Percentiles rank a stretch among this genome's conserved stretches.
Conservation (phyloP, 2,329 filamentous ascomycete genomes). For the Neofusicoccum cordaticola region DNA sequence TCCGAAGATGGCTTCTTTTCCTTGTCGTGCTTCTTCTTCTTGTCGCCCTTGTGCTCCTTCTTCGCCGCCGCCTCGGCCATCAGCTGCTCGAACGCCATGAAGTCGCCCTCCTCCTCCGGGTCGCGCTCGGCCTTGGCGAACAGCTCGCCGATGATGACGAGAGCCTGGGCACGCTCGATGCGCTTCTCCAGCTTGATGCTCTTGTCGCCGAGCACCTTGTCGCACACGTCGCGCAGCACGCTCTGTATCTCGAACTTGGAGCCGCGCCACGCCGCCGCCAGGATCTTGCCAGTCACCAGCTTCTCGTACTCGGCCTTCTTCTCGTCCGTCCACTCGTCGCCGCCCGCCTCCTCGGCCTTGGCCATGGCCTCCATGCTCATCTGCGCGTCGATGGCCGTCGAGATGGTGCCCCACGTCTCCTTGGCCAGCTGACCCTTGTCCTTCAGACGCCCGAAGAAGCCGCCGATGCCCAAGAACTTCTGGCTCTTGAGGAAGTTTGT, state of each 20-base stretch:
- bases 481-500: conserved; percentile 88
- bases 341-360: conserved; percentile 87
- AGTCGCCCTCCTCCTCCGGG: conserved; percentile 95
- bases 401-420: conserved; percentile 98
- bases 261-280: conserved; percentile 93
- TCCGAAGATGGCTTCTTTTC: background rate
- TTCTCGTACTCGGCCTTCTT: conserved; percentile 94
- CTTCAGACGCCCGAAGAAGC: conserved; percentile 90
- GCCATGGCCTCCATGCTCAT: conserved; percentile 99
- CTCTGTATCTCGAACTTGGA: conserved; percentile 98
- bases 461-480: conserved; percentile 93
- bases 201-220: conserved; percentile 76
- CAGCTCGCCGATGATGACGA: conserved; percentile 85
- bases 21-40: conserved; percentile 46
- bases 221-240: conserved; percentile 91
- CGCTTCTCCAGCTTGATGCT: conserved; percentile 80
- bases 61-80: conserved; percentile 95
- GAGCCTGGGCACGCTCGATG: conserved; percentile 83
- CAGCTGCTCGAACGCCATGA: conserved; percentile 97
- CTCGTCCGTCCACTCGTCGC: conserved; percentile 98
- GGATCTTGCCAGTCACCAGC: conserved; percentile 93
- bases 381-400: conserved; percentile 92
- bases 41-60: conserved; percentile 79
- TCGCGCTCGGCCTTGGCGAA: conserved; percentile 83
- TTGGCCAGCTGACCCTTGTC: conserved; percentile 97